These are phyloP conservation scores for Macadamia tetraphylla DNA, from an alignment of 164 flowering plant genomes.

Conservation along the genomic window DNA sequence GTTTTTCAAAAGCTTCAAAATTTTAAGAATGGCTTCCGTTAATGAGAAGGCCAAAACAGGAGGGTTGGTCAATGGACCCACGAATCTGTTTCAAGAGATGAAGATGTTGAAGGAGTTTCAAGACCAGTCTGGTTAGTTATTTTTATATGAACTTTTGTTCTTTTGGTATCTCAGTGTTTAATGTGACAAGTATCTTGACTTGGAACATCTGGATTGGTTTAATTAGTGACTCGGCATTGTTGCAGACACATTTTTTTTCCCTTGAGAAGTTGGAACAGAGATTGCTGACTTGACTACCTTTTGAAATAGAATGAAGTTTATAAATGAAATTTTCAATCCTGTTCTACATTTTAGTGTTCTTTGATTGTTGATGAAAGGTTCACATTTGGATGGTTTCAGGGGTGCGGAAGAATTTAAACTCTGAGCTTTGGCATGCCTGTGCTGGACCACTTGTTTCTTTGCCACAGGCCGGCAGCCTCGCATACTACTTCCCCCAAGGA, in stretches of 20 bases:
- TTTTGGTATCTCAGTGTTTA: not conserved
- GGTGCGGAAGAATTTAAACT: constrained; percentile 51
- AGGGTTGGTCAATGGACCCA: constrained; percentile 28
- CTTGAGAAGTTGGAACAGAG: too few species aligned
- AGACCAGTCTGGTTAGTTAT: constrained; percentile 69
- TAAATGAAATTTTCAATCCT: too few species aligned
- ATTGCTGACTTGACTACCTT: too few species aligned
- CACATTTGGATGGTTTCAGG: constrained; percentile 32
- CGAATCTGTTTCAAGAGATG: constrained; percentile 67
- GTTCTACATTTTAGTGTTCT: too few species aligned
- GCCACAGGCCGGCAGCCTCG: constrained; percentile 90
- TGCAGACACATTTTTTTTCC: too few species aligned
- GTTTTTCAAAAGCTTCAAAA: constrained; percentile 1
- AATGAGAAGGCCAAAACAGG: constrained; percentile 51
- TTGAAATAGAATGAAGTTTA: too few species aligned
- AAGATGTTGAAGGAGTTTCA: constrained; percentile 75
- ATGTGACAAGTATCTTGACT: not conserved
- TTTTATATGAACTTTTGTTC: not conserved
- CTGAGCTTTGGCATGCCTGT: constrained; percentile 99
- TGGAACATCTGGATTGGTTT: not conserved
- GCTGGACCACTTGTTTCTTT: constrained; percentile 93
- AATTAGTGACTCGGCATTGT: too few species aligned
- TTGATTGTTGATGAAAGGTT: not conserved
- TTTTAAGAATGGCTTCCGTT: constrained; percentile 19
- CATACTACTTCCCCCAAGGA: constrained; percentile 95